Conservation (phyloP, 129 eudicot genomes). For the Artemisia annua region DNA sequence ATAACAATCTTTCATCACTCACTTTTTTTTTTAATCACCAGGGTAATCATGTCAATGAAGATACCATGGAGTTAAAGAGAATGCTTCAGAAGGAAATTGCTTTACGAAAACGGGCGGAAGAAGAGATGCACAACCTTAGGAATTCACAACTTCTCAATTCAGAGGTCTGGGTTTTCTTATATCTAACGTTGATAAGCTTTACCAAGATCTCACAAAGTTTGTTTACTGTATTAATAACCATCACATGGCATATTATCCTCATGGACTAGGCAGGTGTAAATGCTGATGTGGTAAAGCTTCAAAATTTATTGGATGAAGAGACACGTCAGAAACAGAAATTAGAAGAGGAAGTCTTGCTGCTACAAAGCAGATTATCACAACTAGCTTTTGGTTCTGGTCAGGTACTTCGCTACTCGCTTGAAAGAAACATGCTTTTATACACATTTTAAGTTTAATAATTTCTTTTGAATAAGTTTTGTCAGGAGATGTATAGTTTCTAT, state of each 20-base stretch:
- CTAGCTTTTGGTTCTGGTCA: slow-evolving; percentile 66
- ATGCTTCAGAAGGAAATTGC: slow-evolving; percentile 76
- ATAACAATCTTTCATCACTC: slow-evolving; percentile 14
- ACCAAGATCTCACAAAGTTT: slow-evolving; percentile 11
- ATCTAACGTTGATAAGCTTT: slow-evolving; percentile 7
- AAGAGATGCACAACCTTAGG: slow-evolving; percentile 62
- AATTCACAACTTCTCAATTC: slow-evolving; percentile 50
- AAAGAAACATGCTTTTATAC: slow-evolving; percentile 11
- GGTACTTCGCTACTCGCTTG: slow-evolving; percentile 37
- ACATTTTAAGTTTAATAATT: neutral
- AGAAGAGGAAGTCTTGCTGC: slow-evolving; percentile 74
- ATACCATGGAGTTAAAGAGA: slow-evolving; percentile 52
- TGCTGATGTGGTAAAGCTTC: slow-evolving; percentile 61
- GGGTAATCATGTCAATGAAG: slow-evolving; percentile 51
- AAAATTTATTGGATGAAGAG: slow-evolving; percentile 76
- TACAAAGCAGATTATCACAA: slow-evolving; percentile 79
- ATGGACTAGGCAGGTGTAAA: slow-evolving; percentile 77
- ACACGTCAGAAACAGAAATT: slow-evolving; percentile 73
- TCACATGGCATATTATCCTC: slow-evolving; percentile 33
- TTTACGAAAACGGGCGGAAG: slow-evolving; percentile 80
- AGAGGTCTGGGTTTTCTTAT: slow-evolving; percentile 46
- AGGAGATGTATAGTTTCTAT: neutral
- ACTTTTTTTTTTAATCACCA: slow-evolving; percentile 27
- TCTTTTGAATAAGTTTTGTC: neutral
- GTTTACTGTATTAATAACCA: slow-evolving; percentile 10